Conservation (phyloP, 352 stramenopile genomes). For the Globisporangium middletonii region DNA sequence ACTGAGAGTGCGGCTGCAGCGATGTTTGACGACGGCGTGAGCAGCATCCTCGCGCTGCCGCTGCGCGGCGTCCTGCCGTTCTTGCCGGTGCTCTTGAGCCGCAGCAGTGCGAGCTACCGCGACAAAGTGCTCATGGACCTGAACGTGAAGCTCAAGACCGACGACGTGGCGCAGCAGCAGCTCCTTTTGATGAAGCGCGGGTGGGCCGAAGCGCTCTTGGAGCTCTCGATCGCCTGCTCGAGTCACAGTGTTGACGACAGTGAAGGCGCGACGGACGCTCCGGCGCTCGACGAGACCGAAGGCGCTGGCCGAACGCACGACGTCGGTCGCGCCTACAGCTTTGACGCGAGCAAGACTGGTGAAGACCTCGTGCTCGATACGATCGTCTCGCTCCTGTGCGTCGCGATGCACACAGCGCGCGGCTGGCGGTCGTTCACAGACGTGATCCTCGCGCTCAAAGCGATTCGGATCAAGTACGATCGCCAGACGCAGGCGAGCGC, state of each 20-base stretch:
- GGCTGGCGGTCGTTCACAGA: constrained; percentile 67
- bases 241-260: constrained; percentile 1
- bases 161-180: constrained; percentile 63
- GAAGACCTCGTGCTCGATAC: constrained; percentile 81
- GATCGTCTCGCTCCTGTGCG: constrained; percentile 73
- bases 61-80: constrained; percentile 69
- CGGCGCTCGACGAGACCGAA: neutral
- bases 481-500: neutral
- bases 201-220: constrained; percentile 69
- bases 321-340: constrained; percentile 44
- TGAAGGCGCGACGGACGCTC: neutral
- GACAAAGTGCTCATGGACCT: constrained; percentile 87
- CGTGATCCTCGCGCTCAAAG: constrained; percentile 53
- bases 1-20: constrained; percentile 12
- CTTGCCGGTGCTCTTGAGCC: constrained; percentile 51
- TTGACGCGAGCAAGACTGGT: constrained; percentile 61
- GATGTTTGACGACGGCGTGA: constrained; percentile 58
- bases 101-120: constrained; percentile 42
- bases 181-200: constrained; percentile 64
- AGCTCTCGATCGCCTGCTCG: constrained; percentile 65
- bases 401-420: constrained; percentile 54
- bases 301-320: neutral
- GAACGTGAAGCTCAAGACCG: constrained; percentile 81
- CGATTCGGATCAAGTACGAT: constrained; percentile 62
- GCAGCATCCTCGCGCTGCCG: constrained; percentile 52